phyloP scores from a whole-genome alignment of 2,329 filamentous ascomycete species.

The Plenodomus lindquistii region DNA sequence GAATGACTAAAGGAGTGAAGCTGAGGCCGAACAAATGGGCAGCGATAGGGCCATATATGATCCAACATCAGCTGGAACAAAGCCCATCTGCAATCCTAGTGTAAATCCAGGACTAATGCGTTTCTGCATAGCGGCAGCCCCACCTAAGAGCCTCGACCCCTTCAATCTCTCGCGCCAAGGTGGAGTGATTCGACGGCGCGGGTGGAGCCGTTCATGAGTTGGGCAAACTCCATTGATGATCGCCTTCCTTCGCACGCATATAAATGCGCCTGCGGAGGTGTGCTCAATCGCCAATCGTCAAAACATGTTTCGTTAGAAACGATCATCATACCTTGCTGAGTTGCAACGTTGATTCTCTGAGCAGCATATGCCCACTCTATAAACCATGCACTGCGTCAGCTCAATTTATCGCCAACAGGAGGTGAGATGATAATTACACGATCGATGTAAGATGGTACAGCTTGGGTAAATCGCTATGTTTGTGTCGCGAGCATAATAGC shows the following conservation, averaged over 20 bases:
- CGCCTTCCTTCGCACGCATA: not conserved
- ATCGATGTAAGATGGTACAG: no score
- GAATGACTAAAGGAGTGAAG: not conserved
- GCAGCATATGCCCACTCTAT: not conserved
- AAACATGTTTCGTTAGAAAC: not conserved
- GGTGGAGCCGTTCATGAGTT: not conserved
- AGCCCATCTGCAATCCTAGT: not conserved
- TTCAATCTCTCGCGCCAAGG: not conserved
- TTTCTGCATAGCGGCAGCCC: not conserved
- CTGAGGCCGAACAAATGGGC: not conserved
- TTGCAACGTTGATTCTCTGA: constrained; percentile 2
- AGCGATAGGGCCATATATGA: not conserved
- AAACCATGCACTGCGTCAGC: constrained; percentile 1
- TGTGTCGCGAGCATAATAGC: no score
- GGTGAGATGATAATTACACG: constrained; percentile 1
- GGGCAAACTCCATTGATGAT: not conserved
- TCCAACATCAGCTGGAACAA: not conserved
- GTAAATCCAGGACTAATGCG: not conserved
- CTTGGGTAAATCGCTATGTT: no score
- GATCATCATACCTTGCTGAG: not conserved
- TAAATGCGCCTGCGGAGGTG: not conserved
- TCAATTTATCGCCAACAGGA: constrained; percentile 5
- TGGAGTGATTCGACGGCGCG: not conserved
- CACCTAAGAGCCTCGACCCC: not conserved
- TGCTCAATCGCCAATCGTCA: not conserved